Evolutionary conservation across 345 rosid genomes (phyloP).

Genomic region (Eucalyptus pauciflora): DNA sequence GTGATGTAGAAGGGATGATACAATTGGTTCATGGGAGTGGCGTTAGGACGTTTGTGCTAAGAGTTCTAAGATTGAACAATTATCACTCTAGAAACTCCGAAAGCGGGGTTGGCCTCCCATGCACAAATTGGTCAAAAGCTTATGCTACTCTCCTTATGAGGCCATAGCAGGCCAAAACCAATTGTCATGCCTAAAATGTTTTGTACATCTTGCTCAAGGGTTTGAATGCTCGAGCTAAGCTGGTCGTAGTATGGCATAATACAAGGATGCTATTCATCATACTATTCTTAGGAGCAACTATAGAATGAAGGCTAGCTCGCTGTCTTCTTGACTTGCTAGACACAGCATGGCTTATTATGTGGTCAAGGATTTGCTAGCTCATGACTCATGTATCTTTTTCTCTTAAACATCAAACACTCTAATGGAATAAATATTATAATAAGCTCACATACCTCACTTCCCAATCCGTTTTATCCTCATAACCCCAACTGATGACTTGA

Average conservation of each 20-base stretch:
- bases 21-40: not conserved
- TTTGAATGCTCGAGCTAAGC: not conserved
- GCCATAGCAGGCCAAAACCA: not conserved
- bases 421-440: not conserved
- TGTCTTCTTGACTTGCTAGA: not conserved
- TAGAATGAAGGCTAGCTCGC: not conserved
- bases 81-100: not conserved
- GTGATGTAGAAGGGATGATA: not conserved
- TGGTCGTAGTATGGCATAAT: not conserved
- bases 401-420: not conserved
- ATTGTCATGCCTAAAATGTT: not conserved
- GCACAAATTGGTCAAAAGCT: not conserved
- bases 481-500: slow-evolving; percentile 92
- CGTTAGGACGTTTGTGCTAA: not conserved
- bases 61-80: not conserved
- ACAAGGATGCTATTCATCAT: not conserved
- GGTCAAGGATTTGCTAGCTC: not conserved
- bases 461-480: slow-evolving; percentile 86
- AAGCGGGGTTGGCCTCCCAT: not conserved
- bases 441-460: slow-evolving; percentile 44
- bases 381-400: not conserved
- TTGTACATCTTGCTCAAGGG: not conserved
- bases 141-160: not conserved
- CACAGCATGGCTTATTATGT: not conserved
- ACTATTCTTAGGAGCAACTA: not conserved